Conservation (phyloP, 2,329 filamentous ascomycete species). For the Epichloe gansuensis region DNA sequence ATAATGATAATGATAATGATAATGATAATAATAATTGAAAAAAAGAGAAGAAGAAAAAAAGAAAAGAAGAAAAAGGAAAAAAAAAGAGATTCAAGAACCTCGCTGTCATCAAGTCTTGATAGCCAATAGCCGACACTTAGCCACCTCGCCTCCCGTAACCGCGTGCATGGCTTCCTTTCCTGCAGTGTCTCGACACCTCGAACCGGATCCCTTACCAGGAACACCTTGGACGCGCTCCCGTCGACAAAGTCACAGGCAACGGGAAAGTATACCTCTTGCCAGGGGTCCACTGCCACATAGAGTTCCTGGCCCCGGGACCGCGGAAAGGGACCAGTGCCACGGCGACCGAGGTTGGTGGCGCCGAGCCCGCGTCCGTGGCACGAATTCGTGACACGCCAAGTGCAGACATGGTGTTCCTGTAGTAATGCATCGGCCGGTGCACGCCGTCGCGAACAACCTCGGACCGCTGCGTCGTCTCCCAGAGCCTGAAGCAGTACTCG, state of each 20-base stretch:
- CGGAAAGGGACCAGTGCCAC: constrained; percentile 11
- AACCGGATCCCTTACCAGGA: constrained; percentile 16
- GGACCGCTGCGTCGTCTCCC: constrained; percentile 10
- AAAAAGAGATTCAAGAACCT: background rate
- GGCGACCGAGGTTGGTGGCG: constrained; percentile 10
- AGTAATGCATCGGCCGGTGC: constrained; percentile 21
- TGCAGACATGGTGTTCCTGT: constrained; percentile 19
- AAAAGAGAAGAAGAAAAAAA: too few species aligned
- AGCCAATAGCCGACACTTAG: constrained; percentile 4
- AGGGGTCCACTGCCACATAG: constrained; percentile 12
- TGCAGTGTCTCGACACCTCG: constrained; percentile 13
- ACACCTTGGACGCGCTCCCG: constrained; percentile 13
- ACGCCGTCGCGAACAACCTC: constrained; percentile 13
- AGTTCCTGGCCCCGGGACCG: constrained; percentile 7
- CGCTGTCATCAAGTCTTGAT: background rate
- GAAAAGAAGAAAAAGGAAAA: background rate
- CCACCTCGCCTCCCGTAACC: constrained; percentile 17
- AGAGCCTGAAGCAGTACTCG: constrained; percentile 13
- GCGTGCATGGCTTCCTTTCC: constrained; percentile 12
- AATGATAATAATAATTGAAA: too few species aligned
- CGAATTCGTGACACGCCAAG: constrained; percentile 20
- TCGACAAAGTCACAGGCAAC: constrained; percentile 18
- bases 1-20: too few species aligned
- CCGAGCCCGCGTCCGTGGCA: constrained; percentile 8
- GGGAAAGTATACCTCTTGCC: constrained; percentile 15